Evolutionary conservation across 176 grass and related monocot genomes (phyloP), one percentile per base, ranked within the genome.

Genomic region (Carex littledalei): DNA sequence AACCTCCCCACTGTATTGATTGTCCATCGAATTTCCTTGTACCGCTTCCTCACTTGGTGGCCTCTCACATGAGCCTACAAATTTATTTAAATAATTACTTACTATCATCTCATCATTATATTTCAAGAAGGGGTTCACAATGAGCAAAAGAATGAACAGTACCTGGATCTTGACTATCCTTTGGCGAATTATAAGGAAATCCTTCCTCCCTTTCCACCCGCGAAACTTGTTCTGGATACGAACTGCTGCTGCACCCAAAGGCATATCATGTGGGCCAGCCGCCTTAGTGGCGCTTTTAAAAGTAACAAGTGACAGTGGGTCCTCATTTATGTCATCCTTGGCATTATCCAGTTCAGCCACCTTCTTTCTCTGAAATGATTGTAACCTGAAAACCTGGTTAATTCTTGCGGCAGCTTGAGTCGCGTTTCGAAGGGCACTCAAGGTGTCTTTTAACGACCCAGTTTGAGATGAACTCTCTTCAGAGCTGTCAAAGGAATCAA

Each of bases 131-230:
- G 37, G 37, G 37, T 39, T 39, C 37, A 39, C 37, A 39, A 39
- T 39, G 37, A 39, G 49, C 74, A 56, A 56, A 34, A 78, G 26
- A 34, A 55, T 14, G 15, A 34, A 55, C 24, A 78, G 74, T 87
- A 99, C 97, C 97, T 99, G 97, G 81, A 99, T 94, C 87, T 99
- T 96, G 43, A 99, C 92, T 83, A 99, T 94, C 79, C 91, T 89
- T 81, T 99, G 97, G 43, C 97, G 89, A 88, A 94, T 91, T 85
- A 94, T 88, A 87, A 96, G 88, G 78, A 99, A 99, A 21, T 96
- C 93, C 63, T 96, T 99, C 85, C 87, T 91, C 79, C 93, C 93
- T 90, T 99, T 99, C 97, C 97, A 99, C 86, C 97, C 97, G 83
- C 97, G 88, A 65, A 96, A 99, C 82, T 99, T 99, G 63, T 99